These are phyloP conservation scores for Lecanicillium sp. DNA, from an alignment of 2,329 filamentous ascomycete genomes.

Conservation along the genomic window DNA sequence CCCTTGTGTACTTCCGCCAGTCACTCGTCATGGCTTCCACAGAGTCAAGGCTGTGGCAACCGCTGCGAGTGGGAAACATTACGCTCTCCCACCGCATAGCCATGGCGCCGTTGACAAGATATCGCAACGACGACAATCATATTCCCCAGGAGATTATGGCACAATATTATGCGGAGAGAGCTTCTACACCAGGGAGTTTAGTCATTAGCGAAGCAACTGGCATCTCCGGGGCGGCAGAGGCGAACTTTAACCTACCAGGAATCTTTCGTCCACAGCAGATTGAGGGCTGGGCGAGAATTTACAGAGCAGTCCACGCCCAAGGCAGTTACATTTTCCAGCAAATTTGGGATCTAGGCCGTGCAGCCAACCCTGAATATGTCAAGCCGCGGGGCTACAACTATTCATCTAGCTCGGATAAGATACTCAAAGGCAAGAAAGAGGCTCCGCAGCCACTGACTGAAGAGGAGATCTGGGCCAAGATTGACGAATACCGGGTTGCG, in stretches of 20 bases:
- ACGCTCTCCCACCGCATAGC: slow-evolving; percentile 32
- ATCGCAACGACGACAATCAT: slow-evolving; percentile 35
- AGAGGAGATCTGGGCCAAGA: slow-evolving; percentile 57
- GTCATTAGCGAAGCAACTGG: slow-evolving; percentile 23
- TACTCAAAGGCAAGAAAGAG: slow-evolving; percentile 15
- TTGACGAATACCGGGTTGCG: slow-evolving; percentile 50
- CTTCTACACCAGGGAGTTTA: slow-evolving; percentile 35
- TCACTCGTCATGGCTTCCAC: slow-evolving; percentile 17
- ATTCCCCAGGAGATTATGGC: slow-evolving; percentile 16
- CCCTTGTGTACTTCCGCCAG: slow-evolving; percentile 15
- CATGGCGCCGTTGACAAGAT: slow-evolving; percentile 49
- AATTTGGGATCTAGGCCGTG: slow-evolving; percentile 16
- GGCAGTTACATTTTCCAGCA: slow-evolving; percentile 21
- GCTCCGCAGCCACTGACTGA: slow-evolving; percentile 38
- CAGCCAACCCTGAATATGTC: slow-evolving; percentile 14
- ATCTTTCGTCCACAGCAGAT: slow-evolving; percentile 31
- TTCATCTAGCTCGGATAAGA: slow-evolving; percentile 15
- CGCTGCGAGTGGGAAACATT: slow-evolving; percentile 27
- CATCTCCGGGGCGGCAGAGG: slow-evolving; percentile 16
- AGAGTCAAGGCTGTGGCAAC: slow-evolving; percentile 28
- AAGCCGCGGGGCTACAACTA: slow-evolving; percentile 18
- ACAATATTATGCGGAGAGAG: slow-evolving; percentile 22
- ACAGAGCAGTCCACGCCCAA: slow-evolving; percentile 19
- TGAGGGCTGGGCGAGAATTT: slow-evolving; percentile 20
- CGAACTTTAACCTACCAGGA: slow-evolving; percentile 24